These are phyloP conservation scores for Penicillium cinerascens DNA, from an alignment of 495 filamentous ascomycete species.

Conservation along the genomic window DNA sequence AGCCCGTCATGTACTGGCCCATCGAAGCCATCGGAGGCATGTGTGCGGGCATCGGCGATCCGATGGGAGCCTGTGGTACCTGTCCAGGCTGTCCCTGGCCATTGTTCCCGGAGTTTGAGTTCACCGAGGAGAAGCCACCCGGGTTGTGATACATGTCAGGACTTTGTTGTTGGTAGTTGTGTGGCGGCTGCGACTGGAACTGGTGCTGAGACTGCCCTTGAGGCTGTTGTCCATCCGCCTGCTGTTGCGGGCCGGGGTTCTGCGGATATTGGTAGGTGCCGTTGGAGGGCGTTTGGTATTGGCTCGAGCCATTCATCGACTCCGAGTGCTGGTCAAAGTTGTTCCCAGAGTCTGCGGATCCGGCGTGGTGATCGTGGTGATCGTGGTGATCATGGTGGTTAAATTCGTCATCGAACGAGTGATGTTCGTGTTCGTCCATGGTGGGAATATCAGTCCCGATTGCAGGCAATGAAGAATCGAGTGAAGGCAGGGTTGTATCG, in stretches of 20 bases:
- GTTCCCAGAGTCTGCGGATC: slow-evolving; percentile 29
- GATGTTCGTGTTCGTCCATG: slow-evolving; percentile 22
- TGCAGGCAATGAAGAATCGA: slow-evolving; percentile 36
- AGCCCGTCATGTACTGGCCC: slow-evolving; percentile 45
- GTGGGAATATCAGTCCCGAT: slow-evolving; percentile 33
- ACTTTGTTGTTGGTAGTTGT: slow-evolving; percentile 32
- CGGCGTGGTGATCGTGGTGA: slow-evolving; percentile 16
- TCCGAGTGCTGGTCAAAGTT: slow-evolving; percentile 26
- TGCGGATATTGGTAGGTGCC: slow-evolving; percentile 30
- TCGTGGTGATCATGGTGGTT: slow-evolving; percentile 16
- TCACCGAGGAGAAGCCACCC: slow-evolving; percentile 23
- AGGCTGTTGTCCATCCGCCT: slow-evolving; percentile 21
- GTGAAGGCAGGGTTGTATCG: slow-evolving; percentile 33
- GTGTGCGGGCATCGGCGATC: slow-evolving; percentile 36
- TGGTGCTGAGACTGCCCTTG: slow-evolving; percentile 25
- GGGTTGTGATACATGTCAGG: slow-evolving; percentile 38
- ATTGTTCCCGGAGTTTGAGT: slow-evolving; percentile 20
- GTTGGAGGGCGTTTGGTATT: slow-evolving; percentile 29
- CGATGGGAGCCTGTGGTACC: slow-evolving; percentile 43
- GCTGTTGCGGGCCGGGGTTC: slow-evolving; percentile 18
- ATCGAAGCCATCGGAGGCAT: slow-evolving; percentile 43
- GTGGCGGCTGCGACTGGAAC: slow-evolving; percentile 30
- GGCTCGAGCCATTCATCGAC: slow-evolving; percentile 21
- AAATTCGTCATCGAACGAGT: slow-evolving; percentile 19
- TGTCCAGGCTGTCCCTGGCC: slow-evolving; percentile 36